Conservation (phyloP, 352 stramenopile species). For the Phytopythium montanum region DNA sequence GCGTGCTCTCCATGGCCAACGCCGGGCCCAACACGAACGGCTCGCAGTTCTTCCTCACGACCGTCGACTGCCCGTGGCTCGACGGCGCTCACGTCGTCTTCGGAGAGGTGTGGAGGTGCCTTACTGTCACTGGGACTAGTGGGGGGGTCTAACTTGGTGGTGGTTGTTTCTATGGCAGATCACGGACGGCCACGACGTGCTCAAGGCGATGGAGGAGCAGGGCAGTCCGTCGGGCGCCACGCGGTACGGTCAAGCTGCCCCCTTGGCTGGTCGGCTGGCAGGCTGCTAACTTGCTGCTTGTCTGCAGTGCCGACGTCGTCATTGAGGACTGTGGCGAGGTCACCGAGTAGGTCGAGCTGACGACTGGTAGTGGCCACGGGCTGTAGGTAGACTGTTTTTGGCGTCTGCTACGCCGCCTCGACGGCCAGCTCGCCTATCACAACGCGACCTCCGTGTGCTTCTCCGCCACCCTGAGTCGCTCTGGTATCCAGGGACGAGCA, state of each 20-base stretch:
- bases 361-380: neutral
- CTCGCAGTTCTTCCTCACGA: constrained; percentile 98
- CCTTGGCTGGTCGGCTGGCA: too few relatives aligned
- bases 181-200: constrained; percentile 94
- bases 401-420: neutral
- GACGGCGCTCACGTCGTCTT: constrained; percentile 92
- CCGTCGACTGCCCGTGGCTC: constrained; percentile 89
- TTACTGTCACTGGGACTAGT: neutral
- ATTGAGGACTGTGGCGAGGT: constrained; percentile 97
- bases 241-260: too few relatives aligned
- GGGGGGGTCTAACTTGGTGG: neutral
- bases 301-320: constrained; percentile 61
- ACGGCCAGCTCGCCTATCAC: neutral
- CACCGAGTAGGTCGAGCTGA: constrained; percentile 20
- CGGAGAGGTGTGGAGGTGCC: constrained; percentile 69
- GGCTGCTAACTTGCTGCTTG: too few relatives aligned
- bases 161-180: constrained; percentile 16
- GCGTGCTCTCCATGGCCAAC: constrained; percentile 97
- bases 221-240: constrained; percentile 91
- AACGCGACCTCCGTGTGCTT: neutral
- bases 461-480: too few relatives aligned
- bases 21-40: constrained; percentile 96
- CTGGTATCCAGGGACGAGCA: neutral
- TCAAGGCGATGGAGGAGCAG: constrained; percentile 95
- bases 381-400: neutral